Evolutionary conservation across 306 rosid species (phyloP).

Genomic region (Prunus fruticosa): DNA sequence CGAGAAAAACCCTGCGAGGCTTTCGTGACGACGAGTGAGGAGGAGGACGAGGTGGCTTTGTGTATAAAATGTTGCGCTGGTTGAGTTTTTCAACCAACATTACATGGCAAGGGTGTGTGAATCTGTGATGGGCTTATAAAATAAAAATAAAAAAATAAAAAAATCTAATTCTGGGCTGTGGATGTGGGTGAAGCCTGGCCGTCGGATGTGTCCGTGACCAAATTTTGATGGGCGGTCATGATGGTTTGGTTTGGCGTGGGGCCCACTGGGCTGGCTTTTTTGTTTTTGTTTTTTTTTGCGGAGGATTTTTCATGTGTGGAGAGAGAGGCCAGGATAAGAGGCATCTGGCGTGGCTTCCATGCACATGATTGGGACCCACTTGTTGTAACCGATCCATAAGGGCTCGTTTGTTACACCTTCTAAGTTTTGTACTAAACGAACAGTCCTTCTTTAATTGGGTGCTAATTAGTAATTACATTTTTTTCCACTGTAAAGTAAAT

Average conservation of each 20-base stretch:
- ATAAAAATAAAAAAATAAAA: neutral
- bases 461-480: too few relatives aligned
- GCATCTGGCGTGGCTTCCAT: neutral
- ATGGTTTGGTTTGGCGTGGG: neutral
- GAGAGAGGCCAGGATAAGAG: neutral
- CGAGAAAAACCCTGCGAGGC: neutral
- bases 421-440: too few relatives aligned
- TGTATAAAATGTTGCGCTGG: neutral
- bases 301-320: neutral
- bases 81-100: conserved; percentile 5
- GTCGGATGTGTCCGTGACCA: neutral
- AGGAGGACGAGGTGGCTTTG: neutral
- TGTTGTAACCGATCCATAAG: neutral
- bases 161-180: neutral
- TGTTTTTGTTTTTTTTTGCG: neutral
- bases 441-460: too few relatives aligned
- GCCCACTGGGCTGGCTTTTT: neutral
- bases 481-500: too few relatives aligned
- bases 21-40: neutral
- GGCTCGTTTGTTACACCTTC: too few relatives aligned
- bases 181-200: neutral
- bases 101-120: neutral
- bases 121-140: neutral
- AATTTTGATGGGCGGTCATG: neutral
- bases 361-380: neutral